phyloP scores from a whole-genome alignment of 164 flowering plant genomes.

The Kingdonia uniflora region DNA sequence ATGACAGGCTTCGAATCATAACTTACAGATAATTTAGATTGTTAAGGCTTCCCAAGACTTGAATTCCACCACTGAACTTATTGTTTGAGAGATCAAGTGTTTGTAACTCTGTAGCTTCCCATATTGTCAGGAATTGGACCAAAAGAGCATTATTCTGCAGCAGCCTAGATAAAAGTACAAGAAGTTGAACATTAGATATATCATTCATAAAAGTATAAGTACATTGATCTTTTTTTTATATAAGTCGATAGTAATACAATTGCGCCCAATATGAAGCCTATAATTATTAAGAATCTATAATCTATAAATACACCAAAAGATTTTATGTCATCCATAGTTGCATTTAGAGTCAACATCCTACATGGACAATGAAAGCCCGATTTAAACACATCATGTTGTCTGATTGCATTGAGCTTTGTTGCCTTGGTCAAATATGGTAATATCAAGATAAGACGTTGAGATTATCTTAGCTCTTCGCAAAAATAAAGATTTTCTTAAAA shows the following conservation, averaged over 20 bases:
- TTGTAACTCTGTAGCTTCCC: conserved; percentile 75
- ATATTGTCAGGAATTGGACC: conserved; percentile 73
- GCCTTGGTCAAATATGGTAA: too few species aligned
- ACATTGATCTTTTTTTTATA: not conserved
- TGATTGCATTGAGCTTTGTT: too few species aligned
- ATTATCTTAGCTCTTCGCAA: too few species aligned
- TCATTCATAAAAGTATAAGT: not conserved
- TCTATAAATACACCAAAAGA: too few species aligned
- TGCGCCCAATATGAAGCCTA: not conserved
- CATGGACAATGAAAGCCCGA: too few species aligned
- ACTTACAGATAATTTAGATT: conserved; percentile 84
- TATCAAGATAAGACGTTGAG: too few species aligned
- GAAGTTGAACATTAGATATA: not conserved
- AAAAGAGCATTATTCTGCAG: conserved; percentile 79
- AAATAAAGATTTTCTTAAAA: too few species aligned
- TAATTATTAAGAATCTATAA: not conserved
- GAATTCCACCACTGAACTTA: conserved; percentile 56
- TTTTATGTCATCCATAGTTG: too few species aligned
- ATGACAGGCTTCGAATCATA: not conserved
- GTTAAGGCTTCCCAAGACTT: conserved; percentile 53
- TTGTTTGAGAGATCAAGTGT: conserved; percentile 90
- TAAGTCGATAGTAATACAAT: not conserved
- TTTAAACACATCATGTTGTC: too few species aligned
- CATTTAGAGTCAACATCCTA: too few species aligned
- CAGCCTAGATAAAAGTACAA: conserved; percentile 34